A percentile compares a stretch with the other conserved stretches of the same genome.
phyloP scores from a whole-genome alignment of 176 grass and related monocot species.

The Otatea glauca region DNA sequence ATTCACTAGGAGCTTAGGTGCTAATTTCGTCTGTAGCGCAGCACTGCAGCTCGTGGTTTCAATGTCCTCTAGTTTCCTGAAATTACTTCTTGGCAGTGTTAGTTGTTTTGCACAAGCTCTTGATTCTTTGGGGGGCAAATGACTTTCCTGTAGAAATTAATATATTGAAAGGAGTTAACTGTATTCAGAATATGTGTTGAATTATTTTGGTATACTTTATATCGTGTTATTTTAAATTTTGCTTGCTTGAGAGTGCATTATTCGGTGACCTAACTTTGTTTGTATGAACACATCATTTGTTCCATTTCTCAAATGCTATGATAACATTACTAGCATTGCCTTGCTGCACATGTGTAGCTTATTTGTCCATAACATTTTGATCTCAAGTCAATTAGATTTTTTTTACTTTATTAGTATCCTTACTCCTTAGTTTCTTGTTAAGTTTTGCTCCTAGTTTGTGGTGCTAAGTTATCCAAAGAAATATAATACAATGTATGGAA shows the following conservation, averaged over 20 bases:
- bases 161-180: constrained; percentile 13
- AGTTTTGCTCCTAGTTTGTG: constrained; percentile 4
- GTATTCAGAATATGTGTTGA: constrained; percentile 31
- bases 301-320: not conserved
- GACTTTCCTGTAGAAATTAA: not conserved
- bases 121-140: not conserved
- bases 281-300: constrained; percentile 17
- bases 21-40: not conserved
- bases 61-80: not conserved
- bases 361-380: constrained; percentile 9
- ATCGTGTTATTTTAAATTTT: constrained; percentile 17
- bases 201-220: constrained; percentile 30
- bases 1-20: not conserved
- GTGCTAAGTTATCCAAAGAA: constrained; percentile 13
- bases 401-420: not conserved
- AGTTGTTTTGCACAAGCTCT: not conserved
- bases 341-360: not conserved
- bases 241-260: not conserved
- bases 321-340: not conserved
- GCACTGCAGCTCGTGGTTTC: not conserved
- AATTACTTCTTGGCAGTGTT: not conserved
- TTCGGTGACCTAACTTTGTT: not conserved
- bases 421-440: constrained; percentile 15
- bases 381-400: constrained; percentile 27
- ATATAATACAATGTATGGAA: not conserved